Evolutionary conservation across 1,284 basidiomycete genomes (phyloP).

Genomic region (Lentinula novae-zelandiae): DNA sequence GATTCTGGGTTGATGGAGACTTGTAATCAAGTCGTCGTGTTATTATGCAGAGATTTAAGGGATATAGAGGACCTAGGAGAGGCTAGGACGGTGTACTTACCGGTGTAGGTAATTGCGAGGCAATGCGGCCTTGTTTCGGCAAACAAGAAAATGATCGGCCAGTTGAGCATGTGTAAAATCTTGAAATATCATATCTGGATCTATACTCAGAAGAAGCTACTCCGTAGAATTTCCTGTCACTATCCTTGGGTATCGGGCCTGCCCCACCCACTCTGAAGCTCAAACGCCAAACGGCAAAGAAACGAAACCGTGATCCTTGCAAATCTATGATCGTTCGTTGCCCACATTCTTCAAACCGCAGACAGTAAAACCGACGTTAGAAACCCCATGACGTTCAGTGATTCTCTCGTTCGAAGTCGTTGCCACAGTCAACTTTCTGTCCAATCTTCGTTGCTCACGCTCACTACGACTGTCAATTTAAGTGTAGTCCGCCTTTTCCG

Average conservation of each 20-base stretch:
- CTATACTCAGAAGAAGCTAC: not conserved
- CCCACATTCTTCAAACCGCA: not conserved
- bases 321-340: slow-evolving; percentile 4
- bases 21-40: slow-evolving; percentile 2
- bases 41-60: slow-evolving; percentile 27
- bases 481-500: not conserved
- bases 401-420: not conserved
- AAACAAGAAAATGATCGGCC: slow-evolving; percentile 9
- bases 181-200: slow-evolving; percentile 2
- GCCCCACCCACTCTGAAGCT: not conserved
- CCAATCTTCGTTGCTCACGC: not conserved
- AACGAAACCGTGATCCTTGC: slow-evolving; percentile 1
- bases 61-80: not conserved
- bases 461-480: not conserved
- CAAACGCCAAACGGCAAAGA: not conserved
- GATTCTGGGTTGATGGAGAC: slow-evolving; percentile 16
- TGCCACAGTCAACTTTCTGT: not conserved
- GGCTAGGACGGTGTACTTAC: not conserved
- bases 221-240: not conserved
- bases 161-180: slow-evolving; percentile 7
- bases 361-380: slow-evolving; percentile 9
- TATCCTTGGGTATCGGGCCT: slow-evolving; percentile 10
- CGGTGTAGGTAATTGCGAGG: not conserved
- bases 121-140: slow-evolving; percentile 9
- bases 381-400: not conserved